Conservation (phyloP, 2,329 filamentous ascomycete species). For the Clonostachys byssicola region DNA sequence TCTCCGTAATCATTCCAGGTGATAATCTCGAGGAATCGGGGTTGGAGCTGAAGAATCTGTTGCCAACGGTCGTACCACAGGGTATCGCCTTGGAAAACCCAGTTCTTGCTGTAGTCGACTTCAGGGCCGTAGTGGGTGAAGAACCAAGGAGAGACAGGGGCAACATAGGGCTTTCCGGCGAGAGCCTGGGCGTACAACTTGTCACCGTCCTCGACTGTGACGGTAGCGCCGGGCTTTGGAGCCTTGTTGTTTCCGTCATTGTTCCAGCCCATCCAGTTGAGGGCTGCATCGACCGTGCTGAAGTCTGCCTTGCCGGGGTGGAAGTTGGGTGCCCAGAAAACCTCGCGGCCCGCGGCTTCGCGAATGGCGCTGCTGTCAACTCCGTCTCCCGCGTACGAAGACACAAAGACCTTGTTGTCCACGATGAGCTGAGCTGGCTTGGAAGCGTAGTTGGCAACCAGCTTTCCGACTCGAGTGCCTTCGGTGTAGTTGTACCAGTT, state of each 20-base stretch:
- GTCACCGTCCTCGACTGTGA: conserved; percentile 35
- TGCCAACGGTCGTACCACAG: conserved; percentile 58
- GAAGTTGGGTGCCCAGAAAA: conserved; percentile 48
- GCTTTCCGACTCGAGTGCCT: conserved; percentile 32
- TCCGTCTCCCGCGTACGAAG: conserved; percentile 45
- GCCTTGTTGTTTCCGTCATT: conserved; percentile 43
- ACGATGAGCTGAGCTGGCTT: conserved; percentile 41
- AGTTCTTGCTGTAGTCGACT: conserved; percentile 44
- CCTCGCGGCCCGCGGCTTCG: conserved; percentile 31
- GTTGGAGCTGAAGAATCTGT: conserved; percentile 29
- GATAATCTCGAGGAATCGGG: conserved; percentile 41
- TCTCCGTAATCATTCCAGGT: conserved; percentile 50
- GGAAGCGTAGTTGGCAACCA: conserved; percentile 37
- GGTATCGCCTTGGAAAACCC: conserved; percentile 54
- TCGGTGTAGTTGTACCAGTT: conserved; percentile 36
- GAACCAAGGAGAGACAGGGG: conserved; percentile 38
- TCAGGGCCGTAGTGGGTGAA: conserved; percentile 41
- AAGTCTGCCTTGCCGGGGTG: conserved; percentile 29
- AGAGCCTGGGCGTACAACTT: conserved; percentile 24
- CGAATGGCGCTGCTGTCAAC: conserved; percentile 35
- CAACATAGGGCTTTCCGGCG: conserved; percentile 41
- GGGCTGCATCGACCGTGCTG: conserved; percentile 35
- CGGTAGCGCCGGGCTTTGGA: conserved; percentile 23
- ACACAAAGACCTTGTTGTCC: conserved; percentile 44
- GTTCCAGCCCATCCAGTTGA: conserved; percentile 43